Conservation (phyloP, 352 stramenopile genomes). For the Pythium dissotocum region DNA sequence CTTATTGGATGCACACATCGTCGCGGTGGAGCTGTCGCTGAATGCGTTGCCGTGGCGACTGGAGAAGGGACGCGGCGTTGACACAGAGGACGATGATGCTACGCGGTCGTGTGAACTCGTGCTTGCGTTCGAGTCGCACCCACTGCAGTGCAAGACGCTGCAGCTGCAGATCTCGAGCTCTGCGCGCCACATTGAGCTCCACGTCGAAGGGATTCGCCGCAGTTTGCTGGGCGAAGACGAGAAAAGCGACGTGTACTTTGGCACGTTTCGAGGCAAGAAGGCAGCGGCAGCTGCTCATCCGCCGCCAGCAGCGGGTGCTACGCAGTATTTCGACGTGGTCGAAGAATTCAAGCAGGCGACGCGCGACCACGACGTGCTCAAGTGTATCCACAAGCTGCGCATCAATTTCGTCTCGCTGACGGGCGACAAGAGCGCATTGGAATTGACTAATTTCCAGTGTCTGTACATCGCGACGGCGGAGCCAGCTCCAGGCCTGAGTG, state of each 20-base stretch:
- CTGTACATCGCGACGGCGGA: constrained; percentile 30
- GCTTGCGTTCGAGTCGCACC: constrained; percentile 36
- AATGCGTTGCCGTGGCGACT: constrained; percentile 23
- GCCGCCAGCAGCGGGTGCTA: not conserved
- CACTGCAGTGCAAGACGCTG: constrained; percentile 49
- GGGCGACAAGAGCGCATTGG: constrained; percentile 49
- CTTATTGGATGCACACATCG: constrained; percentile 8
- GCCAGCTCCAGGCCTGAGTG: not conserved
- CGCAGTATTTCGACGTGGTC: constrained; percentile 45
- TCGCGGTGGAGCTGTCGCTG: constrained; percentile 19
- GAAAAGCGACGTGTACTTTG: constrained; percentile 66
- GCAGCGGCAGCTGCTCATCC: not conserved
- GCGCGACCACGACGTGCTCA: constrained; percentile 54
- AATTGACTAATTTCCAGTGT: constrained; percentile 45
- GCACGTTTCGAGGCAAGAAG: constrained; percentile 59
- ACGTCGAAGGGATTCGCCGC: constrained; percentile 46
- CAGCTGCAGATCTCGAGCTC: constrained; percentile 57
- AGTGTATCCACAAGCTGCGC: constrained; percentile 44
- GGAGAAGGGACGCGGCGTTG: not conserved
- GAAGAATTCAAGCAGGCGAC: constrained; percentile 50
- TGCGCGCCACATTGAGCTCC: constrained; percentile 71
- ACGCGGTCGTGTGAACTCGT: constrained; percentile 42
- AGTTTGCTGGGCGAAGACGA: constrained; percentile 65
- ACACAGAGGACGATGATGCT: not conserved
- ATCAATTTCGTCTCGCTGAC: constrained; percentile 78